Percentiles rank a stretch among this genome's conserved stretches.
These are phyloP conservation scores for Chondrus crispus DNA, from an alignment of 23 red algal species.

Conservation along the genomic window DNA sequence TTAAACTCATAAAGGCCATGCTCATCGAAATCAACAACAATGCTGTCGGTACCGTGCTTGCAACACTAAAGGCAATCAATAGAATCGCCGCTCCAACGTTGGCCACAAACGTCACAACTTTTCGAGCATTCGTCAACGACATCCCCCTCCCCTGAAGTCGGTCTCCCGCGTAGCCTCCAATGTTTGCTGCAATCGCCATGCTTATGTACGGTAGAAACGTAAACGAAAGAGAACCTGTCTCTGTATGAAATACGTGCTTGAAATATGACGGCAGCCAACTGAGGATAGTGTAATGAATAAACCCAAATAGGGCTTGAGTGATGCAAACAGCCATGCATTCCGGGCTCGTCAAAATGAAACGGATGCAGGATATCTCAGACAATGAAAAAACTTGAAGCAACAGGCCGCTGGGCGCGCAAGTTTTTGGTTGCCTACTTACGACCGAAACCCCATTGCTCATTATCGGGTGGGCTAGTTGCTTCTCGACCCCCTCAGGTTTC, in stretches of 20 bases:
- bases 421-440: not conserved
- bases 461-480: not conserved
- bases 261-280: slow-evolving; percentile 74
- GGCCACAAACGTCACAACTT: slow-evolving; percentile 19
- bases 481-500: not conserved
- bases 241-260: slow-evolving; percentile 37
- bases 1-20: slow-evolving; percentile 42
- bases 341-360: slow-evolving; percentile 25
- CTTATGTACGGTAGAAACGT: slow-evolving; percentile 61
- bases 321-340: slow-evolving; percentile 15
- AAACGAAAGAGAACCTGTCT: slow-evolving; percentile 44
- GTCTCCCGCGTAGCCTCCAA: slow-evolving; percentile 59
- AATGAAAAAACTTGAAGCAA: not conserved
- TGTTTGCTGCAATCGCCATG: slow-evolving; percentile 51
- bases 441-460: not conserved
- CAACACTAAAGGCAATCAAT: slow-evolving; percentile 5
- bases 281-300: slow-evolving; percentile 63
- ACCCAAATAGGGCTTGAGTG: slow-evolving; percentile 30
- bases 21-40: slow-evolving; percentile 32
- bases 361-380: slow-evolving; percentile 12
- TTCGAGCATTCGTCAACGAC: slow-evolving; percentile 22
- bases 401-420: not conserved
- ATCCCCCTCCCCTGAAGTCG: slow-evolving; percentile 26
- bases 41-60: slow-evolving; percentile 19
- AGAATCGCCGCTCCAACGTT: slow-evolving; percentile 36